Conservation (phyloP, 108 stramenopile species). For the Epithemia pelagica region DNA sequence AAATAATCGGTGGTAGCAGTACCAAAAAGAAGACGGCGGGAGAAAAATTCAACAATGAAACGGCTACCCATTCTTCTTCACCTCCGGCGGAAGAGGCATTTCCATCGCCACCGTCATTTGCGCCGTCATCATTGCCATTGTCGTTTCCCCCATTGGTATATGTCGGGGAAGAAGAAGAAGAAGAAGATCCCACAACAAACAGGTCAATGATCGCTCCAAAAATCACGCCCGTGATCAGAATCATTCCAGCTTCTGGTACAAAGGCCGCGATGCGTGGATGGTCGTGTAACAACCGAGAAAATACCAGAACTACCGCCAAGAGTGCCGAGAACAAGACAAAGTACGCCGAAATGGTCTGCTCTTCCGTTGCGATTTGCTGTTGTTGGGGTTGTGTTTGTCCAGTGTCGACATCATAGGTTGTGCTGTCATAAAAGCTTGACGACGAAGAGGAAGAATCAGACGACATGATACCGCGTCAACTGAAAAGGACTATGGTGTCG, state of each 20-base stretch:
- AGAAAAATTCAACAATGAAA: conserved; percentile 45
- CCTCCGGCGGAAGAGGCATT: not conserved
- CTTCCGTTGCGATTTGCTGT: not conserved
- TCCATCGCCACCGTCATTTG: conserved; percentile 18
- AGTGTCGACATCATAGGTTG: not conserved
- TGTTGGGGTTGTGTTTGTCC: not conserved
- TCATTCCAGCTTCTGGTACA: conserved; percentile 71
- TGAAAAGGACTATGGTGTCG: no score
- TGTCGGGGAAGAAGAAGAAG: not conserved
- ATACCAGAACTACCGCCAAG: not conserved
- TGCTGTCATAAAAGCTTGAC: not conserved
- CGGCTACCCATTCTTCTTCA: conserved; percentile 14
- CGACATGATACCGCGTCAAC: no score
- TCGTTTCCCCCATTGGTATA: not conserved
- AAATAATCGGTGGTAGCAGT: conserved; percentile 86
- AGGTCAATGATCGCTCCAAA: conserved; percentile 39
- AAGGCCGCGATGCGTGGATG: conserved; percentile 34
- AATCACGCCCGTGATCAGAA: conserved; percentile 47
- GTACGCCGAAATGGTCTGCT: conserved; percentile 1
- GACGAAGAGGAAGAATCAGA: not conserved
- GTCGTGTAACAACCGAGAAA: conserved; percentile 31
- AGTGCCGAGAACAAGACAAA: conserved; percentile 1
- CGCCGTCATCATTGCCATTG: not conserved
- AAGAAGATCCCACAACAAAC: not conserved
- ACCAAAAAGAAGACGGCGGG: conserved; percentile 69